These are phyloP conservation scores for Trametes sanguinea DNA, from an alignment of 768 basidiomycete genomes.

Conservation along the genomic window DNA sequence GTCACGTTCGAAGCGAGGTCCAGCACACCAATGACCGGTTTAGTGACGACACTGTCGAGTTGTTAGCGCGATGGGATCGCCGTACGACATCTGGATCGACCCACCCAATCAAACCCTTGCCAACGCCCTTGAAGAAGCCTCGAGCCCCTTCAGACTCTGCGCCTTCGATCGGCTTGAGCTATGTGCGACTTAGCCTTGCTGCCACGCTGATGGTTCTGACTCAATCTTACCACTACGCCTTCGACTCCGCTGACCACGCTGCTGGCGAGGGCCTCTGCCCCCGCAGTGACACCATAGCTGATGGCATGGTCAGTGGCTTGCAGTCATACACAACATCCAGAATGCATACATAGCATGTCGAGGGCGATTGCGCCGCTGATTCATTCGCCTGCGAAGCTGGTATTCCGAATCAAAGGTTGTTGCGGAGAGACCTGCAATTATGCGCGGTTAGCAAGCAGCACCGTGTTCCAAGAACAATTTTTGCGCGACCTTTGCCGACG, in stretches of 20 bases:
- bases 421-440: conserved; percentile 77
- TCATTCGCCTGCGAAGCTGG: conserved; percentile 85
- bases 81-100: background rate
- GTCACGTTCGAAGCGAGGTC: conserved; percentile 94
- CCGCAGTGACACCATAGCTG: conserved; percentile 94
- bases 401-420: conserved; percentile 97
- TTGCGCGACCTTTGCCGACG: conserved; percentile 83
- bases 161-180: conserved; percentile 98
- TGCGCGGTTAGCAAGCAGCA: no score
- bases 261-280: conserved; percentile 90
- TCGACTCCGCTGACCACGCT: conserved; percentile 96
- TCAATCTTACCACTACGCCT: conserved; percentile 74
- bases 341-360: conserved; percentile 84
- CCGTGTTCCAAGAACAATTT: background rate
- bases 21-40: conserved; percentile 95
- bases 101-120: conserved; percentile 94
- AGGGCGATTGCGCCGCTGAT: conserved; percentile 90
- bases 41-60: conserved; percentile 76
- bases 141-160: conserved; percentile 92
- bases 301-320: background rate
- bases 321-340: background rate
- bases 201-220: background rate
- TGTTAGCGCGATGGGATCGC: conserved; percentile 2
- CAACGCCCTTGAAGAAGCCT: conserved; percentile 98
- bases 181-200: background rate